Evolutionary conservation across 805 yeast genomes (phyloP), one percentile per base, ranked within the genome.

Genomic region (Candida ponderosae): DNA sequence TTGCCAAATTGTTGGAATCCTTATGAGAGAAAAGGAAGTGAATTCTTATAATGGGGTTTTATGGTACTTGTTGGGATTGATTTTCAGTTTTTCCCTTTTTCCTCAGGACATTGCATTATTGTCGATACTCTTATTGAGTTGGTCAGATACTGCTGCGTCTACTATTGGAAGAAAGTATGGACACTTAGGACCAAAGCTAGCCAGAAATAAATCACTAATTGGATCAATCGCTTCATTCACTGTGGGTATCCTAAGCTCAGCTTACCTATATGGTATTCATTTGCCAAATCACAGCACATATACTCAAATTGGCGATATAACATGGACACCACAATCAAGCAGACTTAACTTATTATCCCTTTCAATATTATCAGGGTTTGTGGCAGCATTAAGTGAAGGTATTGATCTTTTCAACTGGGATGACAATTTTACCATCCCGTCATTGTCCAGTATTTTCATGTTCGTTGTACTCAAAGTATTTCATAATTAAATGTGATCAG

Each of bases 71-170:
- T 65, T 83, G 2, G 98, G 98, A 5, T 63, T 87, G 33, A 63
- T 76, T 19, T 62, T 86, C 44, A 86, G 88, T 9, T 84, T 88
- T 51, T 43, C 69, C 1, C 58, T 77, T 18, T 81, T 77, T 50
- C 79, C 90, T 13, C 86, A 87, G 60, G 98, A 93, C 52, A 79
- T 93, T 34, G 68, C 81, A 1, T 65, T 89, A 20, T 69, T 87
- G 65, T 69, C 95, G 18, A 77, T 88, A 4, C 67, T 88, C 45
- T 65, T 90, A 35, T 71, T 93, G 44, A 84, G 96, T 53, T 93
- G 97, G 97, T 88, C 95, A 5, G 98, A 93, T 55, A 87, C 97
- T 9, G 90, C 97, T 3, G 98, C 98, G 3, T 86, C 96, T 4
- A 86, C 96, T 0, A 62, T 89, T 53, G 98, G 98, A 29, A 72